Percentiles rank a stretch among this genome's conserved stretches.
Conservation (phyloP, 2,329 filamentous ascomycete species). For the Aspergillus sp. region DNA sequence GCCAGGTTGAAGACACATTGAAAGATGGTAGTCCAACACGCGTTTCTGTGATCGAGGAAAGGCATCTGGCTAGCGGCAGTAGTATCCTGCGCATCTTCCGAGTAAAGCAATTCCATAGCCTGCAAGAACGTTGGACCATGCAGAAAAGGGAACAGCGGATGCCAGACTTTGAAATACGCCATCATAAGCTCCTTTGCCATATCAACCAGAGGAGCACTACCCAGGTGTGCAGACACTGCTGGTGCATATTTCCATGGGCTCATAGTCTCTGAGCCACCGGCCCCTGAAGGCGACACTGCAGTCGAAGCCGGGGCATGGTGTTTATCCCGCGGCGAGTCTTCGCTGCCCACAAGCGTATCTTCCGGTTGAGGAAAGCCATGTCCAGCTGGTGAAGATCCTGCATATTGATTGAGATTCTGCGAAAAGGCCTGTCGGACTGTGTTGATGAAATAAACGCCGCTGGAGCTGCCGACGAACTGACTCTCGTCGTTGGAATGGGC, state of each 20-base stretch:
- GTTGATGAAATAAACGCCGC: slow-evolving; percentile 49
- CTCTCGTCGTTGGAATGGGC: slow-evolving; percentile 40
- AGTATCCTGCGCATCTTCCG: slow-evolving; percentile 4
- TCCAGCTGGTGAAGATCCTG: slow-evolving; percentile 2
- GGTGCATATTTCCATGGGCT: slow-evolving; percentile 24
- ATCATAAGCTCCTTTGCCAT: slow-evolving; percentile 40
- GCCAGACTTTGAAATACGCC: slow-evolving; percentile 47
- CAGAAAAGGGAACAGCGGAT: slow-evolving; percentile 48
- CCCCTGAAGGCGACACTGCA: slow-evolving; percentile 3
- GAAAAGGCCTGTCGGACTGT: slow-evolving; percentile 49
- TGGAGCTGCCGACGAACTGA: slow-evolving; percentile 48
- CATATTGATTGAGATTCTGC: slow-evolving; percentile 20
- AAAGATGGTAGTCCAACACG: slow-evolving; percentile 35
- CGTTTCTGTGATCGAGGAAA: slow-evolving; percentile 14
- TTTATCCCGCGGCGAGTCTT: slow-evolving; percentile 15
- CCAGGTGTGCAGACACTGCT: slow-evolving; percentile 17
- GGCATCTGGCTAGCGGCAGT: not conserved
- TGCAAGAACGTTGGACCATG: slow-evolving; percentile 46
- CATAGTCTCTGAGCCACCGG: slow-evolving; percentile 7
- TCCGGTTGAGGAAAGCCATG: slow-evolving; percentile 24
- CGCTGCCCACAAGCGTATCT: slow-evolving; percentile 22
- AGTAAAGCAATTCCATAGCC: slow-evolving; percentile 40
- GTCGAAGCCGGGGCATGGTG: slow-evolving; percentile 8
- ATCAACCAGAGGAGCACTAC: slow-evolving; percentile 21
- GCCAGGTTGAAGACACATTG: slow-evolving; percentile 49